A percentile compares a stretch with the other conserved stretches of the same genome.
Evolutionary conservation across 495 filamentous ascomycete species (phyloP).

Genomic region (Podospora pseudoanserina): DNA sequence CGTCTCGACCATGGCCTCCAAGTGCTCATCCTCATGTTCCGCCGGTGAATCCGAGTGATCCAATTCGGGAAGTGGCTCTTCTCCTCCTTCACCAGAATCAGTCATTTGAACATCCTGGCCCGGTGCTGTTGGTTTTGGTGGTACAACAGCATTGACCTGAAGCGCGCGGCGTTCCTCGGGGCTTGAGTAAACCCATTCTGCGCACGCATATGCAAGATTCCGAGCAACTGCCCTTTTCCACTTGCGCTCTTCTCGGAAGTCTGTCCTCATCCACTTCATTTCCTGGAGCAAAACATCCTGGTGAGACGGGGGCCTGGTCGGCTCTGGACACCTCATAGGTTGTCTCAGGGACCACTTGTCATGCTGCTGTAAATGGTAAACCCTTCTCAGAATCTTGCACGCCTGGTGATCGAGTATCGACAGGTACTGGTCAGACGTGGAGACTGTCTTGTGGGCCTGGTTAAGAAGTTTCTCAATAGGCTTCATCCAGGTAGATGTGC

Average conservation of each 20-base stretch:
- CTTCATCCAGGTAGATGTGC: constrained; percentile 55
- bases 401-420: constrained; percentile 80
- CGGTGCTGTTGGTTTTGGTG: constrained; percentile 21
- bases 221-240: constrained; percentile 83
- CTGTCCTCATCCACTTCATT: constrained; percentile 95
- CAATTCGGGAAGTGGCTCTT: constrained; percentile 62
- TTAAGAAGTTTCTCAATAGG: constrained; percentile 65
- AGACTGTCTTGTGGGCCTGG: constrained; percentile 76
- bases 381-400: constrained; percentile 72
- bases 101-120: constrained; percentile 28
- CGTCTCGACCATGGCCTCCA: constrained; percentile 41
- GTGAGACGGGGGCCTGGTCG: constrained; percentile 67
- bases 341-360: constrained; percentile 91
- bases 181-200: constrained; percentile 67
- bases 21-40: constrained; percentile 46
- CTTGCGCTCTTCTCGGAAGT: constrained; percentile 90
- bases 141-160: constrained; percentile 58
- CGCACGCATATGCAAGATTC: constrained; percentile 73
- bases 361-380: constrained; percentile 82
- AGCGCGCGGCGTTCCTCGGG: constrained; percentile 59
- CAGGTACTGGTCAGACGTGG: constrained; percentile 70
- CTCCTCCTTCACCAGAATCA: constrained; percentile 25
- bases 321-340: constrained; percentile 73
- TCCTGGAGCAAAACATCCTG: constrained; percentile 84
- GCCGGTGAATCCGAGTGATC: constrained; percentile 52